These are phyloP conservation scores for Astragalus membranaceus DNA, from an alignment of 306 rosid species.

Conservation along the genomic window DNA sequence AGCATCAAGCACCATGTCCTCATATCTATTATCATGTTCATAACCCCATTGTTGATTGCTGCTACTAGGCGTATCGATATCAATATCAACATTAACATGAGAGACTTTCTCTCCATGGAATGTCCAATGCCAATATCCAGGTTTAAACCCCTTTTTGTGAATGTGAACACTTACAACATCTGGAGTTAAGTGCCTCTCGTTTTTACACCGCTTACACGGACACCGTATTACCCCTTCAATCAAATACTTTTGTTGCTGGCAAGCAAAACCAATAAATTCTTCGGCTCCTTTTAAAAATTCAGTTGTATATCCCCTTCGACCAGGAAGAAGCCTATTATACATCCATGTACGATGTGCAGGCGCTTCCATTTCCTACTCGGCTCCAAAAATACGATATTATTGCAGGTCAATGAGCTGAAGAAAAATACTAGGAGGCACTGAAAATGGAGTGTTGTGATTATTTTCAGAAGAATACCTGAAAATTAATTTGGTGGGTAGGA, in stretches of 20 bases:
- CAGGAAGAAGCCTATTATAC: not conserved
- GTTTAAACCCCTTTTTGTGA: not conserved
- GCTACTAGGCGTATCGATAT: not conserved
- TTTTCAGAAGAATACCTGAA: no score
- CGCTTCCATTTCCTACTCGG: not conserved
- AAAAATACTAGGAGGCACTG: no score
- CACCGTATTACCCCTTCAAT: not conserved
- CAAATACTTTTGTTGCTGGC: not conserved
- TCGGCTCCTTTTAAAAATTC: not conserved
- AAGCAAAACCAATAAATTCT: slow-evolving; percentile 3
- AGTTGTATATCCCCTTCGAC: not conserved
- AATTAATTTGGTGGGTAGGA: no score
- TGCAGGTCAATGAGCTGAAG: no score
- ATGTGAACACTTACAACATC: not conserved
- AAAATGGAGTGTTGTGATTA: no score
- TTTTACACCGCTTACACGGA: not conserved
- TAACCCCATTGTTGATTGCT: not conserved
- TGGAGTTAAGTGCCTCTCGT: not conserved
- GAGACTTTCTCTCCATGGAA: not conserved
- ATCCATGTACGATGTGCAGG: not conserved
- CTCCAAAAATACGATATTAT: no score
- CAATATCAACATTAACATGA: not conserved
- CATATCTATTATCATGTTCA: no score
- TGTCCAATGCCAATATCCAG: not conserved
- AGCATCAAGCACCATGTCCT: no score